A percentile compares a stretch with the other conserved stretches of the same genome.
These are phyloP conservation scores for Penicillium parvum DNA, from an alignment of 495 filamentous ascomycete species.

Conservation along the genomic window DNA sequence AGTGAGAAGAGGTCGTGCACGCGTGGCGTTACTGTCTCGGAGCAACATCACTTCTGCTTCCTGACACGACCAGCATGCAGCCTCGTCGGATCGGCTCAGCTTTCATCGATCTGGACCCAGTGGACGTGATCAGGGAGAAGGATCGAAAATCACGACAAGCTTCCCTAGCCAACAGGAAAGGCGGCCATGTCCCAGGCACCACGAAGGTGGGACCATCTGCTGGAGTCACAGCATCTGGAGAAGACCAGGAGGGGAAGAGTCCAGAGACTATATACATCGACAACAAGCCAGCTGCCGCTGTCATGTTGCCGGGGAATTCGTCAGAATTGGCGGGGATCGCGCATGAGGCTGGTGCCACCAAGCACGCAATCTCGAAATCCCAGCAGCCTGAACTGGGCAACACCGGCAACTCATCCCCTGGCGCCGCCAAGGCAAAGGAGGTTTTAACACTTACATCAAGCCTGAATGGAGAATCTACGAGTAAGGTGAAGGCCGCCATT, in stretches of 20 bases:
- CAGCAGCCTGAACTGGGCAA: neutral
- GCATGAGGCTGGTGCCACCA: neutral
- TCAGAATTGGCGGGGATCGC: slow-evolving; percentile 1
- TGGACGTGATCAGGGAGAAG: slow-evolving; percentile 2
- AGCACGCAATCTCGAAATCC: slow-evolving; percentile 10
- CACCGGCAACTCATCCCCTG: neutral
- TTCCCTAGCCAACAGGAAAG: neutral
- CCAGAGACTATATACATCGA: neutral
- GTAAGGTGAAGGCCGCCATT: neutral
- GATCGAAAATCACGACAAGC: neutral
- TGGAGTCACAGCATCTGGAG: neutral
- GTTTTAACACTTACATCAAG: neutral
- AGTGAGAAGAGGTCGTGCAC: too few relatives aligned
- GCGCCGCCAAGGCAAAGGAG: neutral
- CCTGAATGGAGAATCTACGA: neutral
- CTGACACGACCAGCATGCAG: neutral
- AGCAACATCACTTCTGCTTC: too few relatives aligned
- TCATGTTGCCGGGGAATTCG: neutral
- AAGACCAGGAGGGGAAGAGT: neutral
- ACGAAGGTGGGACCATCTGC: neutral
- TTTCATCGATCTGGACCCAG: slow-evolving; percentile 3
- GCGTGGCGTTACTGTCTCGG: too few relatives aligned
- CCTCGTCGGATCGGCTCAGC: slow-evolving; percentile 1
- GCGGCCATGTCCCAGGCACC: neutral
- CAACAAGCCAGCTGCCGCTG: too few relatives aligned